Evolutionary conservation across 495 filamentous ascomycete species (phyloP), one percentile per base, ranked within the genome.

Genomic region (Articulospora tetracladia): DNA sequence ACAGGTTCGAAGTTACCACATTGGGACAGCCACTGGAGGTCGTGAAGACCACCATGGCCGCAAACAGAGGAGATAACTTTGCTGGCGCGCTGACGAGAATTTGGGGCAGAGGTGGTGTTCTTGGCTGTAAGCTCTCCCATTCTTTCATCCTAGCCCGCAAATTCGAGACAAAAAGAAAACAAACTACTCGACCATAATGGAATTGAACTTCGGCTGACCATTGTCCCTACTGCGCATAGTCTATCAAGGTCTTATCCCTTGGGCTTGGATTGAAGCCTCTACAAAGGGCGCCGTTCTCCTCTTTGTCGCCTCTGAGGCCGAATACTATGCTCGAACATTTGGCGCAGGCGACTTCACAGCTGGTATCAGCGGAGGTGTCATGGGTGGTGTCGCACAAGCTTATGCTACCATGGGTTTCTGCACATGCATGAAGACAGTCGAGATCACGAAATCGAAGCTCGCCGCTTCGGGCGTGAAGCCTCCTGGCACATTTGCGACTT

Each of bases 381-480:
- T 84, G 28, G 94, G 94, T 68, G 94, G 94, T 82, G 85, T 98
- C 55, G 95, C 92, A 49, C 94, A 98, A 78, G 94, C 94, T 32
- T 98, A 98, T 73, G 94, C 94, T 59, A 98, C 94, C 65, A 97
- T 98, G 92, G 94, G 94, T 59, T 98, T 98, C 85, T 98, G 94
- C 77, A 98, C 94, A 39, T 98, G 94, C 83, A 98, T 98, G 94
- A 98, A 98, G 86, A 98, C 94, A 58, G 95, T 97, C 62, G 95
- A 98, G 79, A 98, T 98, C 77, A 98, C 94, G 69, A 92, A 96
- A 77, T 90, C 94, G 80, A 97, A 97, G 83, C 77, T 95, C 70
- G 92, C 93, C 2, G 86, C 91, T 8, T 65, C 79, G 27, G 94
- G 94, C 67, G 82, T 86, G 36, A 91, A 92, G 76, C 90, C 90